These are phyloP conservation scores for Echinochloa phyllopogon DNA, from an alignment of 176 grass and related monocot genomes.

Conservation along the genomic window DNA sequence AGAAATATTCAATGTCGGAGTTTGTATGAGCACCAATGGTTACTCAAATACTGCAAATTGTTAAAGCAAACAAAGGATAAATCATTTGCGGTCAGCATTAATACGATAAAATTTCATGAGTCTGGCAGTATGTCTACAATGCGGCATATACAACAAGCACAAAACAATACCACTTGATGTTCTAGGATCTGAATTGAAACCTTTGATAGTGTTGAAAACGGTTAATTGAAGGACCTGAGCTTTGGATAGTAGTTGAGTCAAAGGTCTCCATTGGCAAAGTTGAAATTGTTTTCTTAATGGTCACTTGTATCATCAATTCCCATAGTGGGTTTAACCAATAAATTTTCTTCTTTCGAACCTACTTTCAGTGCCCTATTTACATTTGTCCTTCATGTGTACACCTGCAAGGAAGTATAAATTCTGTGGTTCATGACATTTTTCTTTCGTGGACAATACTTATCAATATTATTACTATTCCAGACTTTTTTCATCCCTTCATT, in stretches of 20 bases:
- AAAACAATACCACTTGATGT: neutral
- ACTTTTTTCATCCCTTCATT: neutral
- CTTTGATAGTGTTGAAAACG: conserved; percentile 1
- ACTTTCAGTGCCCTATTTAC: neutral
- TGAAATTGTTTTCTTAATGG: neutral
- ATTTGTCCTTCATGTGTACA: neutral
- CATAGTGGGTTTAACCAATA: neutral
- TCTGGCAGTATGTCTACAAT: neutral
- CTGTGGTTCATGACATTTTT: neutral
- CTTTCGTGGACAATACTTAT: neutral
- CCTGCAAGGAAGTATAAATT: neutral
- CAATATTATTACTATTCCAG: neutral
- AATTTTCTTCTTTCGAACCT: neutral
- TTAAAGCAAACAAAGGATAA: neutral
- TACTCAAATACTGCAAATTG: neutral
- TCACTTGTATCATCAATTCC: neutral
- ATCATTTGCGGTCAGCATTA: neutral
- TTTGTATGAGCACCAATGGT: neutral
- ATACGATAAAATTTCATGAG: neutral
- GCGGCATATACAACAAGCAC: neutral
- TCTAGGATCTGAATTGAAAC: neutral
- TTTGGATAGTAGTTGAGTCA: neutral
- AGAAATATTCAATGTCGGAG: neutral
- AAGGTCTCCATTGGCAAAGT: neutral
- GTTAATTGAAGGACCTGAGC: neutral